Evolutionary conservation across 345 rosid genomes (phyloP).

Genomic region (Salix suchowensis): DNA sequence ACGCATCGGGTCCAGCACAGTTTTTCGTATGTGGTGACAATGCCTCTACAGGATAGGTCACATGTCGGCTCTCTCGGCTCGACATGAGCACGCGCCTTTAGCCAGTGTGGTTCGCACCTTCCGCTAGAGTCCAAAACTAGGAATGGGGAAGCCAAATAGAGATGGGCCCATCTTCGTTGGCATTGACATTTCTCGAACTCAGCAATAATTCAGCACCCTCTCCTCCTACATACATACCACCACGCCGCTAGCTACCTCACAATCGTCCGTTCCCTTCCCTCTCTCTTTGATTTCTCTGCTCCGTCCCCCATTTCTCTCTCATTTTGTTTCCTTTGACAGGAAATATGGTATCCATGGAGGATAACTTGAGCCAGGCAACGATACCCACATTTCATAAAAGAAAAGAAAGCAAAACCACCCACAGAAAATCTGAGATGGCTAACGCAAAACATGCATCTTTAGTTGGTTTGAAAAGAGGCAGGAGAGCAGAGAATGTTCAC

Average conservation of each 20-base stretch:
- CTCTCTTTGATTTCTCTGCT: conserved; percentile 9
- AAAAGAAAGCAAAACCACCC: background rate
- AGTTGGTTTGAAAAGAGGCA: conserved; percentile 14
- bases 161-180: conserved; percentile 38
- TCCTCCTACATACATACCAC: background rate
- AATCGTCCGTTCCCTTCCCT: background rate
- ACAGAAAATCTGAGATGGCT: background rate
- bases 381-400: conserved; percentile 7
- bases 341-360: conserved; percentile 27
- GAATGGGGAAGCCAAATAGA: conserved; percentile 12
- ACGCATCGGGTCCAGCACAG: background rate
- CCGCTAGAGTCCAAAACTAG: background rate
- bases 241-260: background rate
- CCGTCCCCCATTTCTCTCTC: background rate
- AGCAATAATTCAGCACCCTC: conserved; percentile 16
- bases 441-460: conserved; percentile 5
- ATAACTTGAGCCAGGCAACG: conserved; percentile 12
- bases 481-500: background rate
- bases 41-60: conserved; percentile 6
- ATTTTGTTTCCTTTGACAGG: background rate
- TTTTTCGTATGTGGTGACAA: too few species aligned
- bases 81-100: background rate
- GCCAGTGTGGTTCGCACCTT: background rate
- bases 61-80: conserved; percentile 17
- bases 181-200: conserved; percentile 41